These are phyloP conservation scores for Silene conica DNA, from an alignment of 148 eudicot genomes.

Conservation along the genomic window DNA sequence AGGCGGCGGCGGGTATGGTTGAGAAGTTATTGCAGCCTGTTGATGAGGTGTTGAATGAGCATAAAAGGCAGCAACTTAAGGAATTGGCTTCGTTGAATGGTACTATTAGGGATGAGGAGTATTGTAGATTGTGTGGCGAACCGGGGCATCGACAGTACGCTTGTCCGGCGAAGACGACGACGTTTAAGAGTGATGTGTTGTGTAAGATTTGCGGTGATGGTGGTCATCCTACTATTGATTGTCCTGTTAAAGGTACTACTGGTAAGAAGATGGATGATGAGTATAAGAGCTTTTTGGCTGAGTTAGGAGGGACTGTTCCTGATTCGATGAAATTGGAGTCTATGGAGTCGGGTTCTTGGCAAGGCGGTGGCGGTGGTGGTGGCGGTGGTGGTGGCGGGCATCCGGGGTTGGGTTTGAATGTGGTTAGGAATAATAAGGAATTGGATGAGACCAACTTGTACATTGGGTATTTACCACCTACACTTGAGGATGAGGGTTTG, in stretches of 20 bases:
- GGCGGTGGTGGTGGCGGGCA: slow-evolving; percentile 28
- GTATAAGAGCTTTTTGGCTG: slow-evolving; percentile 77
- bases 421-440: slow-evolving; percentile 44
- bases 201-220: slow-evolving; percentile 91
- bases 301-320: slow-evolving; percentile 76
- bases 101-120: slow-evolving; percentile 84
- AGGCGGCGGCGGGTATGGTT: slow-evolving; percentile 86
- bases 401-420: slow-evolving; percentile 50
- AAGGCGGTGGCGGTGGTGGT: slow-evolving; percentile 15
- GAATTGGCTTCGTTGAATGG: slow-evolving; percentile 90
- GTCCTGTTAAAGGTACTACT: slow-evolving; percentile 76
- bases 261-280: slow-evolving; percentile 96
- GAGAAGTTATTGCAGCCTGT: slow-evolving; percentile 85
- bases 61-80: slow-evolving; percentile 79
- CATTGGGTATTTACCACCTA: slow-evolving; percentile 80
- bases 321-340: slow-evolving; percentile 44
- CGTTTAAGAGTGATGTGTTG: slow-evolving; percentile 80
- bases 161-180: slow-evolving; percentile 60
- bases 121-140: slow-evolving; percentile 84
- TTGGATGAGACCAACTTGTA: slow-evolving; percentile 78
- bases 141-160: slow-evolving; percentile 80
- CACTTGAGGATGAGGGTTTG: slow-evolving; percentile 73
- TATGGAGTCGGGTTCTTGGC: not conserved
- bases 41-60: slow-evolving; percentile 79
- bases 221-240: slow-evolving; percentile 86